Evolutionary conservation across 306 rosid species (phyloP), one percentile per base, ranked within the genome.

Genomic region (Lathyrus tuberosus): DNA sequence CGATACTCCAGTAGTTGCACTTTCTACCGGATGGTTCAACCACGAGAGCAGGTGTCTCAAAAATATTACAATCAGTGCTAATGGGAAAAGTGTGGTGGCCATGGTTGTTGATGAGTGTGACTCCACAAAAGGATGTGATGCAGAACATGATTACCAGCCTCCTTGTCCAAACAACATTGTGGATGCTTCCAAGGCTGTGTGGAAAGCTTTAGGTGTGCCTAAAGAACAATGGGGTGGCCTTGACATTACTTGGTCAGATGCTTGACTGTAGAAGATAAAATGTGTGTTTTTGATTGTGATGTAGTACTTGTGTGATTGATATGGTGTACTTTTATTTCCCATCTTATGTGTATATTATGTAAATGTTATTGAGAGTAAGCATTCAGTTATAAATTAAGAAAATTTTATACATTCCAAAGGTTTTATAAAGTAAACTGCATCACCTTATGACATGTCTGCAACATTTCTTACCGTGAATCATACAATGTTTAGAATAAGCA

Each of bases 41-140:
- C 1, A 70, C 8, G 72, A 16, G 33, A 40, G 71, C 4, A 74
- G 87, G 65, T 84, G 88, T 40, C 76, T 43, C 26, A 53, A 78
- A 13, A 69, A 75, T 40, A 75, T 86, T 20, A 81, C 56, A 26
- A 79, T 84, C 0, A 74, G 35, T 6, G 85, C 22, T 0, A 76
- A 81, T 49, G 86, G 81, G 2, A 35, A 35, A 35, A 35, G 40
- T 35, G 40, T 35, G 40, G 40, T 35, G 40, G 40, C 40, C 40
- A 35, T 35, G 40, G 40, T 35, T 1, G 40, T 35, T 8, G 40
- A 35, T 35, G 40, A 35, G 40, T 35, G 40, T 35, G 40, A 35
- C 40, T 35, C 40, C 2, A 35, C 40, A 35, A 8, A 6, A 10
- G 40, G 40, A 7, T 35, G 40, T 8, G 40, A 35, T 35, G 0